Evolutionary conservation across 1,284 basidiomycete genomes (phyloP), one percentile per base, ranked within the genome.

Genomic region (Trametes sp.): DNA sequence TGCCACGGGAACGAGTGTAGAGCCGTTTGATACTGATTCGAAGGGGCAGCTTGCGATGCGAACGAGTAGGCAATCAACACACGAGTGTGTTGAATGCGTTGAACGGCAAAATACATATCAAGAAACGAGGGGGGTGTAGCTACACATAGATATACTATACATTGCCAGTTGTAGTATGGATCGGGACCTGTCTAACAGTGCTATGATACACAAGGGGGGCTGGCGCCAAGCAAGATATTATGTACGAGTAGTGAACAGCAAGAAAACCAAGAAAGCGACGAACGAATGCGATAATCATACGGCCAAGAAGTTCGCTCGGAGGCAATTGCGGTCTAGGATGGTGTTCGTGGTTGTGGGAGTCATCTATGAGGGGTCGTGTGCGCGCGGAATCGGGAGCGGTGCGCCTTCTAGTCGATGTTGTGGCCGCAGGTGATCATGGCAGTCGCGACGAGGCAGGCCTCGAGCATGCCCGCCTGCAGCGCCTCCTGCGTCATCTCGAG

Each of bases 361-460:
- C 45, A 36, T 36, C 31, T 23, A 36, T 41, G 23, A 48, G 28
- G n/a, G 41, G n/a, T 50, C 31, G 23, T 19, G 23, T 28, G 19
- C 24, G 23, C 21, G 21, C 11, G 29, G n/a, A 2, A 16, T 2
- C 33, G 19, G 14, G 24, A 41, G 31, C 16, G 14, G 10, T 4
- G 38, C 23, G 10, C n/a, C 4, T 48, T 51, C 67, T 59, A 78
- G 62, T 78, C 77, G 35, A 78, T 74, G 65, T 73, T 76, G 52
- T 72, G 71, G 13, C 77, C 77, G 46, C 73, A 77, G 46, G 72
- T 72, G 62, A 78, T 71, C 53, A 78, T 55, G n/a, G 73, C 73
- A 2, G 77, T 74, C n/a, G 75, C 71, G 48, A 78, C 73, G n/a
- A 78, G 66, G 60, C 72, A 75, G 24, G 76, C 72, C 54, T 78